phyloP scores from a whole-genome alignment of 805 yeast species.

The Candida takata region DNA sequence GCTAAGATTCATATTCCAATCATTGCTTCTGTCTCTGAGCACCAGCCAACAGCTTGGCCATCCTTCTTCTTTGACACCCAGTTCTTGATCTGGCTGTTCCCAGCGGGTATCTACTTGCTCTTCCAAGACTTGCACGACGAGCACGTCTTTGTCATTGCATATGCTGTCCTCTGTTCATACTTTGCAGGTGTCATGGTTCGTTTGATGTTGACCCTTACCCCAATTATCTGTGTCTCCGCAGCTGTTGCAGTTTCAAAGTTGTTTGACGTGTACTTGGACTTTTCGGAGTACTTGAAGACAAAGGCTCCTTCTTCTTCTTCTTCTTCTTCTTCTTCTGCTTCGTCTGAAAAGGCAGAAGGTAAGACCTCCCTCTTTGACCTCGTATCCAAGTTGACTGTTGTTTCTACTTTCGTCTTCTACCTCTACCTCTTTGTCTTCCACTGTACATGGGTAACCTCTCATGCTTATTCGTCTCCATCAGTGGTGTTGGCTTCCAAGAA shows the following conservation, averaged over 20 bases:
- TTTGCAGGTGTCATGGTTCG: slow-evolving; percentile 99
- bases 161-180: slow-evolving; percentile 89
- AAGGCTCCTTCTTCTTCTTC: too few relatives aligned
- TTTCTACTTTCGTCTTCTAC: slow-evolving; percentile 65
- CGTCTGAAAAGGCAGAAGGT: too few relatives aligned
- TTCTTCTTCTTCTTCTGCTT: too few relatives aligned
- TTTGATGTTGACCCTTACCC: slow-evolving; percentile 93
- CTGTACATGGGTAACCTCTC: slow-evolving; percentile 95
- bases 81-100: slow-evolving; percentile 95
- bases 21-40: slow-evolving; percentile 97
- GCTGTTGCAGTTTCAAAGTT: slow-evolving; percentile 84
- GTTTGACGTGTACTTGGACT: slow-evolving; percentile 73
- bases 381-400: slow-evolving; percentile 54
- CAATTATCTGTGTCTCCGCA: slow-evolving; percentile 88
- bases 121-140: slow-evolving; percentile 88
- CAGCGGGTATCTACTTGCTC: slow-evolving; percentile 89
- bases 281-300: slow-evolving; percentile 30
- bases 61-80: slow-evolving; percentile 92
- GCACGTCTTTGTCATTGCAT: slow-evolving; percentile 87
- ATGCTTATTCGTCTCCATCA: slow-evolving; percentile 95
- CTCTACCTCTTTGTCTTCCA: slow-evolving; percentile 79
- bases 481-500: slow-evolving; percentile 81
- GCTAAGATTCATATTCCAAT: slow-evolving; percentile 98
- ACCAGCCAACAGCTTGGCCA: slow-evolving; percentile 99
- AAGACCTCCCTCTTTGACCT: slow-evolving; percentile 20